Evolutionary conservation across 805 yeast genomes (phyloP), one percentile per base, ranked within the genome.

Genomic region (Huiozyma sinensis): DNA sequence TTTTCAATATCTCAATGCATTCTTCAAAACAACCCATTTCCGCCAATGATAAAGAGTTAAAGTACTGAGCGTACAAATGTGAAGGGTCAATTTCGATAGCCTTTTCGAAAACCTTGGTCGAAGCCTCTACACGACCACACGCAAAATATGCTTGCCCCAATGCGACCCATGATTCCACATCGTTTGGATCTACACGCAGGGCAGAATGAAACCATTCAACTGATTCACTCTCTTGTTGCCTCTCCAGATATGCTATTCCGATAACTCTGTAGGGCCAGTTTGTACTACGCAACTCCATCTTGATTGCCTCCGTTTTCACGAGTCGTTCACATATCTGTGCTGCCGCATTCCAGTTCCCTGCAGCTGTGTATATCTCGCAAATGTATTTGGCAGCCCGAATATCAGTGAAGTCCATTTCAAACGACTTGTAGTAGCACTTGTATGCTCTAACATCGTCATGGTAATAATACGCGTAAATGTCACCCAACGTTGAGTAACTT

Each of bases 111-210:
- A 92, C 97, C 60, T 84, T 88, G 7, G 75, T 69, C 0, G 95
- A 86, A 2, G 97, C 95, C 44, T 85, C 89, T 38, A 81, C 67
- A 48, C 95, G 72, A 2, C 98, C 98, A 60, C 92, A 77, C 28
- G 79, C 75, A 44, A 74, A 69, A 60, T 92, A 92, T 0, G 96
- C 90, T 60, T 92, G 97, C n/a, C 98, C 98, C n/a, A 92, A 67
- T 1, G 96, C 96, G 29, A 83, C 69, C 97, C 97, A 90, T 2
- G 95, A 81, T 50, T 84, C 81, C 1, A 75, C 59, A 61, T 92
- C 97, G 43, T 56, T 50, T 0, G 82, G 67, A 37, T 79, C 68
- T 50, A 83, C 66, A 48, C 97, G 72, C 40, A 92, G 68, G 1
- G 96, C 88, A 28, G 79, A 75, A 62, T 92, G 98, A 57, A 86